These are phyloP conservation scores for Microglena sp. DNA, from an alignment of 139 green algal genomes.

Conservation along the genomic window DNA sequence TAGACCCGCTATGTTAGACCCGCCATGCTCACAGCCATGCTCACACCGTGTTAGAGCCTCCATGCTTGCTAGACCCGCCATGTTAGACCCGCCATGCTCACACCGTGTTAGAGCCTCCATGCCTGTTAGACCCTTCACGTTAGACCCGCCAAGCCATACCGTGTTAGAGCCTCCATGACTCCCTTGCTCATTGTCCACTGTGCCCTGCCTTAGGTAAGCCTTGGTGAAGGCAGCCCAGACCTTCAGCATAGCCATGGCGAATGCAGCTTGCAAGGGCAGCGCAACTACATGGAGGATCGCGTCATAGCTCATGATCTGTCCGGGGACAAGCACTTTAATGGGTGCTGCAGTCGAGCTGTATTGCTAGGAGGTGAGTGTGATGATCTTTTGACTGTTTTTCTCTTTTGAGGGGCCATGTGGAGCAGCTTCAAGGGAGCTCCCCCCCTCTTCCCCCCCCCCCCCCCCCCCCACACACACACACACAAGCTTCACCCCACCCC, in stretches of 20 bases:
- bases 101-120: neutral
- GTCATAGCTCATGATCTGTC: neutral
- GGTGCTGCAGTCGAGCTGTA: neutral
- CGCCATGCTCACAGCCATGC: constrained; percentile 1
- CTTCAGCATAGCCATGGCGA: neutral
- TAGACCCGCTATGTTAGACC: neutral
- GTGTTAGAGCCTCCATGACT: too few species aligned
- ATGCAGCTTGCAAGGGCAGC: neutral
- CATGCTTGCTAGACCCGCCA: neutral
- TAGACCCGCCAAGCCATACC: neutral
- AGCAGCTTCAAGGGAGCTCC: too few species aligned
- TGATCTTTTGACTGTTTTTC: too few species aligned
- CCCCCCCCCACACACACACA: too few species aligned
- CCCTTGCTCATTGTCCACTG: neutral
- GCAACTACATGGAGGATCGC: neutral
- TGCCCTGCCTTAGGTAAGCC: neutral
- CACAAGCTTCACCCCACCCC: too few species aligned
- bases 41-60: neutral
- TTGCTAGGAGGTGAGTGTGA: too few species aligned
- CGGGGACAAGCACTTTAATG: neutral
- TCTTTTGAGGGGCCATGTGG: too few species aligned
- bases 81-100: neutral
- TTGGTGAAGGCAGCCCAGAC: neutral
- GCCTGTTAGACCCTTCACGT: neutral
- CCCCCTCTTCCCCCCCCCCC: too few species aligned